A percentile compares a stretch with the other conserved stretches of the same genome.
Evolutionary conservation across 1,284 basidiomycete genomes (phyloP).

Genomic region (Moesziomyces antarcticus): DNA sequence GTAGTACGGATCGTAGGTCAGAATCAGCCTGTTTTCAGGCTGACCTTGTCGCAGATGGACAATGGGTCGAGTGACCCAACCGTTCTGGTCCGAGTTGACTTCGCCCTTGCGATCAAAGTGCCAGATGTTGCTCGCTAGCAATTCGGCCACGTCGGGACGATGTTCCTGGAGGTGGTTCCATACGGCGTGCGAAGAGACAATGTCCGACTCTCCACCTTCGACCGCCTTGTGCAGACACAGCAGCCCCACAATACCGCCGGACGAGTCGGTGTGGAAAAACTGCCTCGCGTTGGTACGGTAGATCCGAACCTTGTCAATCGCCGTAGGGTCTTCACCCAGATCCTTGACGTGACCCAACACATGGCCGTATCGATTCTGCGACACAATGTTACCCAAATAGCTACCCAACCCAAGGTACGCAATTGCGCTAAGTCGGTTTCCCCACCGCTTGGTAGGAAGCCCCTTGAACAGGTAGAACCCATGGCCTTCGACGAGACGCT

Average conservation of each 20-base stretch:
- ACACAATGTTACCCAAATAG: slow-evolving; percentile 67
- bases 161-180: slow-evolving; percentile 70
- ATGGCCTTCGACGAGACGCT: slow-evolving; percentile 51
- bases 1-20: slow-evolving; percentile 65
- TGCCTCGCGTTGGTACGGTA: slow-evolving; percentile 69
- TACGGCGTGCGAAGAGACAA: slow-evolving; percentile 69
- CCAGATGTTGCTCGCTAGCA: slow-evolving; percentile 64
- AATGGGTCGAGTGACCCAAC: slow-evolving; percentile 49
- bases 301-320: slow-evolving; percentile 70
- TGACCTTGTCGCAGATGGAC: slow-evolving; percentile 44
- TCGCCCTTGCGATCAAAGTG: slow-evolving; percentile 64
- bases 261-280: slow-evolving; percentile 68
- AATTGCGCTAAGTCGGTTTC: slow-evolving; percentile 67
- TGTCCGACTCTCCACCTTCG: slow-evolving; percentile 70
- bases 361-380: slow-evolving; percentile 69
- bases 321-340: slow-evolving; percentile 69
- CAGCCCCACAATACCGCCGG: slow-evolving; percentile 69
- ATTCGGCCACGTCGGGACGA: slow-evolving; percentile 69
- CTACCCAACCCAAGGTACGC: slow-evolving; percentile 69
- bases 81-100: slow-evolving; percentile 31
- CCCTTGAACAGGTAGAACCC: slow-evolving; percentile 70
- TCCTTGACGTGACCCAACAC: slow-evolving; percentile 70
- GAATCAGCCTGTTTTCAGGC: slow-evolving; percentile 44
- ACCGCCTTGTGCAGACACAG: slow-evolving; percentile 70
- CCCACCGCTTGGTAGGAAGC: slow-evolving; percentile 68